Evolutionary conservation across 2,329 filamentous ascomycete species (phyloP).

Genomic region (Ceratocystiopsis brevicomis): DNA sequence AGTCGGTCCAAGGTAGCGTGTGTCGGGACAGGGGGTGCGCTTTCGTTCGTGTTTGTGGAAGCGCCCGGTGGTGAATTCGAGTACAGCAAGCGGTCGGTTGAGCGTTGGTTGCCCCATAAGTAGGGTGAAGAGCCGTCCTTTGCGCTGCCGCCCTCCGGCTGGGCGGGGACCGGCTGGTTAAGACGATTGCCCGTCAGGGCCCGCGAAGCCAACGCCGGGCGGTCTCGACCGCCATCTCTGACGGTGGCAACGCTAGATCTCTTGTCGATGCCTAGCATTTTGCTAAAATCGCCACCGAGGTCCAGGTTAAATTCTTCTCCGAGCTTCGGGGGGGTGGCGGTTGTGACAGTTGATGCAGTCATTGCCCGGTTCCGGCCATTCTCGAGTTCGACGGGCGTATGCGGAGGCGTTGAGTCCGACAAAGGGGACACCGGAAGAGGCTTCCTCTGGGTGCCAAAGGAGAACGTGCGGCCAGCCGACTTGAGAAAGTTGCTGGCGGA

Average conservation of each 20-base stretch:
- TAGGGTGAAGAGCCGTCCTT: slow-evolving; percentile 28
- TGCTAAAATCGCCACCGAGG: slow-evolving; percentile 38
- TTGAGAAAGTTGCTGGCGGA: slow-evolving; percentile 33
- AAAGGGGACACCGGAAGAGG: slow-evolving; percentile 15
- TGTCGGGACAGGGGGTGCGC: slow-evolving; percentile 20
- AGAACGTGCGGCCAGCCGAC: slow-evolving; percentile 38
- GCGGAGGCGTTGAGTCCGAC: slow-evolving; percentile 17
- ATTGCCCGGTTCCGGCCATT: slow-evolving; percentile 27
- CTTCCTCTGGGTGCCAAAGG: slow-evolving; percentile 39
- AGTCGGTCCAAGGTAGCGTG: slow-evolving; percentile 16
- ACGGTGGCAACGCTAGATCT: slow-evolving; percentile 30
- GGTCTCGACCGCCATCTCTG: slow-evolving; percentile 20
- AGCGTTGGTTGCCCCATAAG: slow-evolving; percentile 33
- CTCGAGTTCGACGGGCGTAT: slow-evolving; percentile 13
- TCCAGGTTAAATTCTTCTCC: slow-evolving; percentile 29
- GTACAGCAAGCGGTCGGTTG: slow-evolving; percentile 28
- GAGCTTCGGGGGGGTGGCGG: slow-evolving; percentile 30
- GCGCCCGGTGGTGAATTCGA: slow-evolving; percentile 17
- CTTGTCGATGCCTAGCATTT: slow-evolving; percentile 41
- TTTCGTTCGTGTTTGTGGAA: slow-evolving; percentile 16
- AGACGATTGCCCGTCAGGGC: slow-evolving; percentile 27
- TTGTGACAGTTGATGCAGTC: slow-evolving; percentile 34
- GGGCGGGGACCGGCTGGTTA: slow-evolving; percentile 27
- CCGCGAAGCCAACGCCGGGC: slow-evolving; percentile 18
- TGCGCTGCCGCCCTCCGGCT: slow-evolving; percentile 23